Conservation (phyloP, 2,329 filamentous ascomycete species). For the Fusarium sublunatum region DNA sequence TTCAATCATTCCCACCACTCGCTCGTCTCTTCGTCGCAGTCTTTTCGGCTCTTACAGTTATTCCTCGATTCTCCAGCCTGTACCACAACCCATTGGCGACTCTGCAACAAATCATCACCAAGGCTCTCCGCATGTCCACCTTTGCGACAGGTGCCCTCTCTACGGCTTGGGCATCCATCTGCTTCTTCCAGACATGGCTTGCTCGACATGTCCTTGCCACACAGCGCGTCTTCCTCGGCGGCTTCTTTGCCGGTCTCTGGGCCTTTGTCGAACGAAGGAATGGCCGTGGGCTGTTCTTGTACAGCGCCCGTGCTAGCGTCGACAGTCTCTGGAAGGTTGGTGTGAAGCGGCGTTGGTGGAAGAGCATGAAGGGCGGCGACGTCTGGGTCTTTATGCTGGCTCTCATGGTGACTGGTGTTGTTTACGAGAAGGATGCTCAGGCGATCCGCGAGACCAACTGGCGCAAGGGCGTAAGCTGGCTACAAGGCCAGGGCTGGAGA, state of each 20-base stretch:
- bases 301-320: conserved; percentile 80
- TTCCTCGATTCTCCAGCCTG: conserved; percentile 75
- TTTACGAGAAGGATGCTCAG: conserved; percentile 77
- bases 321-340: conserved; percentile 93
- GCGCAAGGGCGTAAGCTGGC: conserved; percentile 78
- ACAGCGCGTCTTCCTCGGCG: conserved; percentile 89
- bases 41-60: conserved; percentile 73
- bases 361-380: conserved; percentile 83
- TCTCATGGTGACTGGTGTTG: conserved; percentile 79
- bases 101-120: conserved; percentile 72
- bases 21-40: conserved; percentile 81
- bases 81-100: conserved; percentile 76
- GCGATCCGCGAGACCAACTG: conserved; percentile 75
- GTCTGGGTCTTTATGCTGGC: conserved; percentile 84
- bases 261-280: conserved; percentile 77
- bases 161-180: conserved; percentile 88
- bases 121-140: conserved; percentile 78
- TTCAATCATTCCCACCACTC: conserved; percentile 82
- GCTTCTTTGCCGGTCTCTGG: conserved; percentile 87
- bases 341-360: conserved; percentile 91
- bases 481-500: conserved; percentile 79
- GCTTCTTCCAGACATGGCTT: conserved; percentile 84
- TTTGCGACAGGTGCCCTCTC: conserved; percentile 84
- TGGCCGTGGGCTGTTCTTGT: conserved; percentile 78
- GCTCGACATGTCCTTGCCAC: conserved; percentile 80